Evolutionary conservation across 306 rosid species (phyloP).

Genomic region (Vigna unguiculata): DNA sequence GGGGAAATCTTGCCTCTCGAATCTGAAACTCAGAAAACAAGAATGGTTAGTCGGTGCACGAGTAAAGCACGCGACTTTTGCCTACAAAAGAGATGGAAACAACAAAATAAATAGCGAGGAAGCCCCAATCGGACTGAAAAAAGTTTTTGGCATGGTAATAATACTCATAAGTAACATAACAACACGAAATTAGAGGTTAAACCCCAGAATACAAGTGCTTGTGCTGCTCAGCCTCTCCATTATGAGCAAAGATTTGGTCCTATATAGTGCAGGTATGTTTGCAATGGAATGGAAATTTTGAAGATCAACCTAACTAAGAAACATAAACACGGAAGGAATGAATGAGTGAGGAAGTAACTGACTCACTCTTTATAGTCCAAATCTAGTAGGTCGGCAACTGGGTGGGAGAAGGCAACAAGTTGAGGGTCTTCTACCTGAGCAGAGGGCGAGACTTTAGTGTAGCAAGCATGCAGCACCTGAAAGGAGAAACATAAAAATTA

Average conservation of each 20-base stretch:
- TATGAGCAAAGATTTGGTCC: not conserved
- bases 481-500: not conserved
- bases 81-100: not conserved
- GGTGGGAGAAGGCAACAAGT: conserved; percentile 82
- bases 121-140: too few relatives aligned
- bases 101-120: too few relatives aligned
- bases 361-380: conserved; percentile 87
- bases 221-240: too few relatives aligned
- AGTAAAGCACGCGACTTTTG: not conserved
- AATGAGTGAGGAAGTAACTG: too few relatives aligned
- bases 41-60: conserved; percentile 39
- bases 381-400: conserved; percentile 79
- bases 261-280: not conserved
- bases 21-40: conserved; percentile 64
- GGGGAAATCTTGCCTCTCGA: conserved; percentile 87
- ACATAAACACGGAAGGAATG: not conserved
- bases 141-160: not conserved
- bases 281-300: not conserved
- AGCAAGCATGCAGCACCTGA: conserved; percentile 95
- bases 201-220: not conserved
- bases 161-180: not conserved
- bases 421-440: conserved; percentile 81
- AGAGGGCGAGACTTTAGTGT: conserved; percentile 77
- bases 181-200: not conserved
- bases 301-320: not conserved